Evolutionary conservation across 305 asterid genomes (phyloP).

Genomic region (Rubia tinctorum): DNA sequence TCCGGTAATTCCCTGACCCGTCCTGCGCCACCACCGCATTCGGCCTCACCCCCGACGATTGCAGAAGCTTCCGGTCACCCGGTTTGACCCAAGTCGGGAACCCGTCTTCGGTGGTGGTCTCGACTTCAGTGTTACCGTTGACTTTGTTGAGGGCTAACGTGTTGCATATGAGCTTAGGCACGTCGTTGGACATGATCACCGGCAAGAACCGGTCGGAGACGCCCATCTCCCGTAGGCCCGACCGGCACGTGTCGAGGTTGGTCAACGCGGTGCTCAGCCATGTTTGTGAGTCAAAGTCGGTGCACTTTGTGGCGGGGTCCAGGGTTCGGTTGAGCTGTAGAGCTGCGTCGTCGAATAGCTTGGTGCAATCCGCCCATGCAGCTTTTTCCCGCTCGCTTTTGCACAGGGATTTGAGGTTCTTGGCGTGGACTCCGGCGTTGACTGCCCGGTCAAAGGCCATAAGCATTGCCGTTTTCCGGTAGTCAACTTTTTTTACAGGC

Average conservation of each 20-base stretch:
- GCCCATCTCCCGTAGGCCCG: constrained; percentile 65
- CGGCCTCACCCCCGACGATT: constrained; percentile 30
- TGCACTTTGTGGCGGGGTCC: constrained; percentile 39
- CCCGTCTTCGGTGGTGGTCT: constrained; percentile 26
- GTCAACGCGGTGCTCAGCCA: constrained; percentile 87
- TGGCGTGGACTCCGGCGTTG: constrained; percentile 38
- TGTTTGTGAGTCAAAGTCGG: constrained; percentile 59
- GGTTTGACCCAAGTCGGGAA: constrained; percentile 60
- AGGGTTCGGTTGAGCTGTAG: constrained; percentile 56
- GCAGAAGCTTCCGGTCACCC: constrained; percentile 55
- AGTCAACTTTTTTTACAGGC: constrained; percentile 30
- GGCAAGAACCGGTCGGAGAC: constrained; percentile 42
- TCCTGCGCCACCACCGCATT: constrained; percentile 77
- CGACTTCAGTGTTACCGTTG: constrained; percentile 12
- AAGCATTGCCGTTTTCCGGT: constrained; percentile 39
- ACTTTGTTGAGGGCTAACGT: constrained; percentile 52
- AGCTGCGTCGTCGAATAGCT: constrained; percentile 44
- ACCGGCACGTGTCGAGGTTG: constrained; percentile 63
- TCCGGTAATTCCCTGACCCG: constrained; percentile 56
- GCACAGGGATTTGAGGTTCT: constrained; percentile 42
- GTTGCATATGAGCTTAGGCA: constrained; percentile 58
- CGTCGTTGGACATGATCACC: constrained; percentile 46
- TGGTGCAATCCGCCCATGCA: constrained; percentile 73
- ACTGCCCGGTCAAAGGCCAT: constrained; percentile 51
- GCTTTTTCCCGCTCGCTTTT: constrained; percentile 47